Conservation (phyloP, 148 eudicot species). For the Fagopyrum tataricum region DNA sequence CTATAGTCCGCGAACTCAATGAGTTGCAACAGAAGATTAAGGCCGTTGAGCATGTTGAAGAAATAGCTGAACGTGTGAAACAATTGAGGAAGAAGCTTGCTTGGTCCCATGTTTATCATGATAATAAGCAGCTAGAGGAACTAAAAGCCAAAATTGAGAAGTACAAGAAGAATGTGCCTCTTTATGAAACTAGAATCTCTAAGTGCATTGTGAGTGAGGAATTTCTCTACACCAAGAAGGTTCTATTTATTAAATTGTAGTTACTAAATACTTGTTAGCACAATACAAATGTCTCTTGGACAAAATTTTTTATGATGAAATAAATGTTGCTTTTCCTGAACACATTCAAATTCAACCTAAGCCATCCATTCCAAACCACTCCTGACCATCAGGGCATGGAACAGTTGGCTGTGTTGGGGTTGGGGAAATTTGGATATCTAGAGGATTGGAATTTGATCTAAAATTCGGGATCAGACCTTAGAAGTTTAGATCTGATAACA, state of each 20-base stretch:
- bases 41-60: constrained; percentile 79
- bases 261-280: neutral
- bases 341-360: too few species aligned
- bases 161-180: constrained; percentile 46
- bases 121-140: constrained; percentile 48
- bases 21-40: constrained; percentile 79
- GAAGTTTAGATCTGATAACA: neutral
- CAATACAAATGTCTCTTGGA: neutral
- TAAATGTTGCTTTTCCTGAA: neutral
- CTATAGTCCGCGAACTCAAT: constrained; percentile 57
- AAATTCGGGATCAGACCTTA: neutral
- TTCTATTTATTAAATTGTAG: neutral
- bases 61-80: constrained; percentile 57
- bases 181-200: constrained; percentile 52
- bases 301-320: neutral
- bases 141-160: constrained; percentile 40
- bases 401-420: too few species aligned
- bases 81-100: constrained; percentile 72
- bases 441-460: neutral
- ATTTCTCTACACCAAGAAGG: neutral
- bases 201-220: constrained; percentile 40
- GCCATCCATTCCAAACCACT: too few species aligned
- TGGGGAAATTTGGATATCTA: too few species aligned
- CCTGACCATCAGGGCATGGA: too few species aligned
- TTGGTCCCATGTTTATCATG: constrained; percentile 85